Base-by-base conservation (phyloP, 2,329 filamentous ascomycete species). In the Cladosporium oxysporum region DNA sequence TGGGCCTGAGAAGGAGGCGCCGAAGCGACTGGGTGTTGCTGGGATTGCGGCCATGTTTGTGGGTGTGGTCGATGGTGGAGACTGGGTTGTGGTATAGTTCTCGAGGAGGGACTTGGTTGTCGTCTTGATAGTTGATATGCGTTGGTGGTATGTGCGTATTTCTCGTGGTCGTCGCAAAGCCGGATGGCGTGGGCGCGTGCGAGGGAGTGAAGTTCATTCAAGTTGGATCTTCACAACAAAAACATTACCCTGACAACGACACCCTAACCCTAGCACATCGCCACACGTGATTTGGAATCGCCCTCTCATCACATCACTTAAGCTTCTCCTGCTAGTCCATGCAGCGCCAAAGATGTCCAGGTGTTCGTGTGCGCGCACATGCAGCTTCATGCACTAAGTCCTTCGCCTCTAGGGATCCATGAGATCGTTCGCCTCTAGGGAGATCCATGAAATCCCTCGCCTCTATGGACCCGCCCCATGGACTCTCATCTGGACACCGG, bases 1-100 rank as follows among this genome's bases (percentile, higher is more conserved):
- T 57, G 84, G 79, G 78, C 87, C 88, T 14, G 89, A 91, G 71
- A 90, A 83, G 1, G 89, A 90, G 10, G 88, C 84, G 71, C 91
- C 89, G 72, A 92, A 92, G 68, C 85, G 80, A 37, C 84, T 85
- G 33, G 84, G 77, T 83, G 75, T 74, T 61, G 73, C 70, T 18
- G 68, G 71, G 62, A 69, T 64, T 12, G 75, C 67, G 21, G 75
- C 71, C 75, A 76, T 77, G 5, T 28, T 67, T 52, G 3, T 61
- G 37, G 23, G 10, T 31, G 31, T 41, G 16, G 31, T 47, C n/a
- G 57, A n/a, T 21, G n/a, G 37, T 44, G 37, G 37, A 50, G 50
- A 31, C 11, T 29, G 3, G 7, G 16, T 23, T n/a, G 33, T 21
- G 23, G 33, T 60, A 18, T 21, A 31, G 37, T 5, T 41, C 26